Percentiles rank a stretch among this genome's conserved stretches.
These are phyloP conservation scores for Gaeumannomyces sp. DNA, from an alignment of 2,329 filamentous ascomycete species.

Conservation along the genomic window DNA sequence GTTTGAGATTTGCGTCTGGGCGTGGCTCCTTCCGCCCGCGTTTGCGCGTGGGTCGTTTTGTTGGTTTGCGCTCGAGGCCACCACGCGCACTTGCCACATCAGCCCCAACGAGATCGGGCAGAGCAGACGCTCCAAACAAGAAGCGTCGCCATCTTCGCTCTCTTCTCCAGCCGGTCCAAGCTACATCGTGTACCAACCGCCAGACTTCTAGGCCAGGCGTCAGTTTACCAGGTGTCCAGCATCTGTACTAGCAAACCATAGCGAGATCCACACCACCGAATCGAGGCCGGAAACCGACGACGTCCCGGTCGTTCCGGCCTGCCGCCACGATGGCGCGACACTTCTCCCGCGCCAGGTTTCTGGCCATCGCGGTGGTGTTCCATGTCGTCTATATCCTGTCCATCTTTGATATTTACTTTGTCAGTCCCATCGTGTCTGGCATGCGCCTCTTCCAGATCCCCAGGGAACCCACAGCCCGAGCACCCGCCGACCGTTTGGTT, in stretches of 20 bases:
- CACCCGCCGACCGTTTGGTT: conserved; percentile 84
- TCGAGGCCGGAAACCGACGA: neutral
- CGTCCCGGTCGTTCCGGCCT: neutral
- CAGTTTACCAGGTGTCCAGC: neutral
- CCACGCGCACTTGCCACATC: neutral
- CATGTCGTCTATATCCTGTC: conserved; percentile 91
- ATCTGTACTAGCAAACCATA: neutral
- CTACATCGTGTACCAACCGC: neutral
- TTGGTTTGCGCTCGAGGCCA: neutral
- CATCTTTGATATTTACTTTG: conserved; percentile 98
- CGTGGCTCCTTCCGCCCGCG: neutral
- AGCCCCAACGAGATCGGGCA: neutral
- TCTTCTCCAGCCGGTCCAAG: neutral
- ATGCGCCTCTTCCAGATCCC: conserved; percentile 79
- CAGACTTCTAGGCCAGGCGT: neutral
- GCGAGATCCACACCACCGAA: neutral
- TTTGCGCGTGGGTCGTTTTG: neutral
- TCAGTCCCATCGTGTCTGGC: conserved; percentile 92
- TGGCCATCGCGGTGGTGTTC: conserved; percentile 84
- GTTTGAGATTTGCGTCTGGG: neutral
- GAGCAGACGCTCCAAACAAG: neutral
- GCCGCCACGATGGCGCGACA: neutral
- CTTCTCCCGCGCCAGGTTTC: conserved; percentile 63
- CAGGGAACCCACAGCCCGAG: conserved; percentile 48
- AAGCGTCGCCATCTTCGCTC: too few species aligned